Conservation (phyloP, 176 grass and related monocot genomes). For the Carex pumila region DNA sequence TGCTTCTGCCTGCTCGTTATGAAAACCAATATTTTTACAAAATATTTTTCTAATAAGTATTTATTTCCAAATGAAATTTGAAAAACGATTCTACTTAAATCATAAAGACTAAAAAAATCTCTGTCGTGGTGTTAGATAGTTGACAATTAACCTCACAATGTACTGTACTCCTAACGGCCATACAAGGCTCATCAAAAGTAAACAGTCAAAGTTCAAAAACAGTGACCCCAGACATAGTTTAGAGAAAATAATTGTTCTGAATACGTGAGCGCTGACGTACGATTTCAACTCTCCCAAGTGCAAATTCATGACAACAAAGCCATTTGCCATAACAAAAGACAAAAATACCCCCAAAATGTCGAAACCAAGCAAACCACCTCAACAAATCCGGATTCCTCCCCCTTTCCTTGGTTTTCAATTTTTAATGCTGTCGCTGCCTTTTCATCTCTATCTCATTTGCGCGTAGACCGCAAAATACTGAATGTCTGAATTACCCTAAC, state of each 20-base stretch:
- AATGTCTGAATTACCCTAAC: no score
- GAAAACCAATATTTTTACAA: no score
- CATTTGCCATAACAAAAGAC: neutral
- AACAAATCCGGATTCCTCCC: neutral
- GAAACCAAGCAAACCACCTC: neutral
- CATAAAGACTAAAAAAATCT: neutral
- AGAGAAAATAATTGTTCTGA: neutral
- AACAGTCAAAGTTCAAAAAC: neutral
- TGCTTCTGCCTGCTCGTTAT: no score
- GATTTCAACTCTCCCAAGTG: no score
- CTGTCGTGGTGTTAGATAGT: neutral
- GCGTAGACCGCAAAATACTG: neutral
- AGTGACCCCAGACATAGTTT: neutral
- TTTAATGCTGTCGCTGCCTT: neutral
- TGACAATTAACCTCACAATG: neutral
- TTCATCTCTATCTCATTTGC: neutral
- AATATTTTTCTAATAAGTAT: no score
- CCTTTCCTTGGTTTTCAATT: conserved; percentile 13
- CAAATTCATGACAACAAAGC: neutral
- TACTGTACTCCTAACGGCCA: neutral
- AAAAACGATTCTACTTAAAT: neutral
- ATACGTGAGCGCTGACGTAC: neutral
- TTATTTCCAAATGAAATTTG: neutral
- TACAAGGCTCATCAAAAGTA: neutral
- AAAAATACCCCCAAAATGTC: neutral